Percentiles rank a stretch among this genome's conserved stretches.
Conservation (phyloP, 2,329 filamentous ascomycete genomes). For the Aspergillus terreus region DNA sequence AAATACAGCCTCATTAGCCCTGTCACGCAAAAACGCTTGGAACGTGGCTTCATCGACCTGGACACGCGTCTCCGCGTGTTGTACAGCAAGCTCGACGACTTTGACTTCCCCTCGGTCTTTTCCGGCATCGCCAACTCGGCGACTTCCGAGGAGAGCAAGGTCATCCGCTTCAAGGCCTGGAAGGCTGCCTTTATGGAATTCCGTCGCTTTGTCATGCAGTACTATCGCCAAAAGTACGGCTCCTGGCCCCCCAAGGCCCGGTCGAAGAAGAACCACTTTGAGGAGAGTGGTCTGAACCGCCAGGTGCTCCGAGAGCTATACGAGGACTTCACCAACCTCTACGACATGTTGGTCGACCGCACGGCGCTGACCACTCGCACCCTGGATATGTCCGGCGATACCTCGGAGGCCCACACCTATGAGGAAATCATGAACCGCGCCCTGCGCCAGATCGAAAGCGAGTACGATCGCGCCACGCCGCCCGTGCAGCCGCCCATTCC, state of each 20-base stretch:
- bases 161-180: conserved; percentile 82
- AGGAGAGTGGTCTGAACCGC: conserved; percentile 81
- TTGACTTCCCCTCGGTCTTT: conserved; percentile 88
- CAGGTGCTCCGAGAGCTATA: conserved; percentile 79
- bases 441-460: conserved; percentile 73
- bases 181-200: conserved; percentile 69
- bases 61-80: conserved; percentile 67
- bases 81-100: conserved; percentile 72
- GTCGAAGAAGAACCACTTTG: conserved; percentile 87
- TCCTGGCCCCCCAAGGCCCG: conserved; percentile 86
- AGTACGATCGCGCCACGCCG: conserved; percentile 84
- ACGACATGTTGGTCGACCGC: conserved; percentile 84
- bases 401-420: conserved; percentile 44
- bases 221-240: conserved; percentile 67
- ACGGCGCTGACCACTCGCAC: conserved; percentile 72
- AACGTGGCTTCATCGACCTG: conserved; percentile 77
- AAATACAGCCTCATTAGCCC: conserved; percentile 68
- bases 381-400: conserved; percentile 61
- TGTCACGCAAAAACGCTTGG: conserved; percentile 72
- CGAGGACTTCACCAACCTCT: conserved; percentile 77
- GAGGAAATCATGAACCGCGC: conserved; percentile 64
- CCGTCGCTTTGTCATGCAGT: conserved; percentile 66
- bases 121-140: conserved; percentile 83
- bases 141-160: conserved; percentile 69
- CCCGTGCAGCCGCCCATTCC: conserved; percentile 89